Evolutionary conservation across 2,329 filamentous ascomycete species (phyloP), one percentile per base, ranked within the genome.

Genomic region (Phaeophleospora eucalypticola): DNA sequence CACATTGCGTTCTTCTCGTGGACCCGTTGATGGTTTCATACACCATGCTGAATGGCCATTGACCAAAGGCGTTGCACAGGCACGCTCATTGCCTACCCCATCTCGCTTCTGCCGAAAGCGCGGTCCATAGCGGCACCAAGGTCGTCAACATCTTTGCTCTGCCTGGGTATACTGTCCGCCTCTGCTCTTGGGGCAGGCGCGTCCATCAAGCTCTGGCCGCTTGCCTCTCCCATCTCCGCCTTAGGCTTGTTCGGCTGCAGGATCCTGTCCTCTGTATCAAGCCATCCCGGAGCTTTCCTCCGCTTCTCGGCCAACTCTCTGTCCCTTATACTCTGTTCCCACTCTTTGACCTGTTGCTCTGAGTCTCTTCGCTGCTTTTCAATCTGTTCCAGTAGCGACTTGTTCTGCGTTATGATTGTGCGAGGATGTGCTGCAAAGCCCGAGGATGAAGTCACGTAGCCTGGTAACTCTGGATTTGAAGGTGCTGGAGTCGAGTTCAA

Each of bases 361-460:
- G 87, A 87, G 29, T 87, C 83, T 2, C 77, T 74, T 54, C 84
- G 78, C 55, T 87, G 76, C 56, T 82, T 80, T 19, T 80, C 72
- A 10, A 98, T 75, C 67, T 96, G 87, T 1, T 80, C 78, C 57
- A 86, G 82, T 35, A 98, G 78, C 6, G 86, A 83, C 52, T 80
- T 79, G 70, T 91, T 96, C 18, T 88, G 89, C 12, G 82, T 78
- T 16, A 90, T 77, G 61, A 98, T 95, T 57, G 90, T 84, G 59
- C 89, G 82, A 0, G 93, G 89, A 58, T 95, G 87, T 4, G 90
- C 89, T 37, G 89, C 83, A 64, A 90, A 86, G 38, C 69, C 88
- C 0, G 87, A 84, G 9, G 78, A 73, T 2, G 89, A 91, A 43
- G 87, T 74, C 17, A 97, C 83, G 68, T 94, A 96, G 54, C 78